Conservation (phyloP, 2,329 filamentous ascomycete genomes). For the Clarireedia paspali region DNA sequence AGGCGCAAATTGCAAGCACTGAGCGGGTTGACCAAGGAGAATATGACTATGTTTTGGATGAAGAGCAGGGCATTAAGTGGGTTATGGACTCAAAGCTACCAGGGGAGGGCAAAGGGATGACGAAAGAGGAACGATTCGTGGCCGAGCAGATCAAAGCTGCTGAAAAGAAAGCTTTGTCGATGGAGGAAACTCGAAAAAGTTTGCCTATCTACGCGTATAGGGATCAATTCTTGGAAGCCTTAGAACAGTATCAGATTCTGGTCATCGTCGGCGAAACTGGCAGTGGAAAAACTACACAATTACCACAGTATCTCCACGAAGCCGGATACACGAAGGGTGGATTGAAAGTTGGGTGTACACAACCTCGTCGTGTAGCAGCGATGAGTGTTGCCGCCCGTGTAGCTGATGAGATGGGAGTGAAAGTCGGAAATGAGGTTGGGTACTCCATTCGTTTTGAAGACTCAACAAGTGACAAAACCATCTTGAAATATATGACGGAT, state of each 20-base stretch:
- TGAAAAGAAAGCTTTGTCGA: slow-evolving; percentile 78
- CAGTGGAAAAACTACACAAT: slow-evolving; percentile 89
- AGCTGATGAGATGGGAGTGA: slow-evolving; percentile 85
- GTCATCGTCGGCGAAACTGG: slow-evolving; percentile 95
- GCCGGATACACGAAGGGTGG: slow-evolving; percentile 80
- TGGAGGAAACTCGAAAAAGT: slow-evolving; percentile 85
- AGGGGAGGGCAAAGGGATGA: slow-evolving; percentile 63
- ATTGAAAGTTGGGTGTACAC: slow-evolving; percentile 84
- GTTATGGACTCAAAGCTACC: slow-evolving; percentile 65
- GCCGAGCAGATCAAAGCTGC: slow-evolving; percentile 80
- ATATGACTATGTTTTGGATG: slow-evolving; percentile 91
- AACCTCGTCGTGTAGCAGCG: slow-evolving; percentile 88
- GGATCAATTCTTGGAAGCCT: slow-evolving; percentile 76
- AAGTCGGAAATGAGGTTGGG: slow-evolving; percentile 85
- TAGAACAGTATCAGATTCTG: slow-evolving; percentile 78
- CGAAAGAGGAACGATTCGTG: slow-evolving; percentile 70
- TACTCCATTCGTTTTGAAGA: slow-evolving; percentile 96
- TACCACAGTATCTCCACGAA: slow-evolving; percentile 90
- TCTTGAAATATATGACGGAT: slow-evolving; percentile 95
- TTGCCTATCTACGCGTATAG: slow-evolving; percentile 85
- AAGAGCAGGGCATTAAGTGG: slow-evolving; percentile 81
- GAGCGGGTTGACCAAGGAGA: slow-evolving; percentile 73
- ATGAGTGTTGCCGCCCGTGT: slow-evolving; percentile 98
- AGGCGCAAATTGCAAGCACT: slow-evolving; percentile 69
- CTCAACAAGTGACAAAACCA: slow-evolving; percentile 80